Evolutionary conservation across 1,284 basidiomycete genomes (phyloP), one percentile per base, ranked within the genome.

Genomic region (Hymenochaete sp.): DNA sequence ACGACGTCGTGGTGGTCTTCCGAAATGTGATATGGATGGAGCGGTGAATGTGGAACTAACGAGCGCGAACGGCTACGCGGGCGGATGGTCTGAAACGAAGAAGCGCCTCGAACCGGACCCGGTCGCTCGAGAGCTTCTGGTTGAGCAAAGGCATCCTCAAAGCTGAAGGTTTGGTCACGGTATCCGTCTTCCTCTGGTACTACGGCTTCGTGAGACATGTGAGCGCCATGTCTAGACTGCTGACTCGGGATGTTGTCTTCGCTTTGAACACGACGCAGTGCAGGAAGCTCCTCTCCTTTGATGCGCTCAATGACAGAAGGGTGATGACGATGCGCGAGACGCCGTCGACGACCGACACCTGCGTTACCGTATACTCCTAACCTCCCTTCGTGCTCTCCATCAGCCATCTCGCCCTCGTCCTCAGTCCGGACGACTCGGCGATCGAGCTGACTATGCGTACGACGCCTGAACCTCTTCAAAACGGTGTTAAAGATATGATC

Each of bases 401-500:
- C 60, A 3, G 62, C 64, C 4, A 61, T 52, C n/a, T 69, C 70
- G 4, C 63, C 66, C 41, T 70, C 70, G 43, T 70, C 67, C 21
- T 73, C 71, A 18, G 55, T 57, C 29, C 57, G 59, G 13, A 53
- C 46, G 14, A 55, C 55, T 2, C 51, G 47, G 18, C 26, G 51
- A 35, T 55, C 44, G 59, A 66, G 65, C 27, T 67, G 65, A 21
- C 68, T 64, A 27, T 67, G 67, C 22, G 66, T 69, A 35, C 72
- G 71, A 45, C 74, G 74, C 24, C 69, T 70, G 48, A 90, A 76
- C 25, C 81, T 73, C 38, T 80, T 77, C 49, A 96, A 67, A 25
- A 96, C 79, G 10, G 86, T 85, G 45, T 79, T 84, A 60, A 97
- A 93, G 37, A 97, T 88, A 54, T 93, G 90, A 57, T 96, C 91